A percentile compares a stretch with the other conserved stretches of the same genome.
Conservation (phyloP, 257 asterid genomes). For the Salvia miltiorrhiza region DNA sequence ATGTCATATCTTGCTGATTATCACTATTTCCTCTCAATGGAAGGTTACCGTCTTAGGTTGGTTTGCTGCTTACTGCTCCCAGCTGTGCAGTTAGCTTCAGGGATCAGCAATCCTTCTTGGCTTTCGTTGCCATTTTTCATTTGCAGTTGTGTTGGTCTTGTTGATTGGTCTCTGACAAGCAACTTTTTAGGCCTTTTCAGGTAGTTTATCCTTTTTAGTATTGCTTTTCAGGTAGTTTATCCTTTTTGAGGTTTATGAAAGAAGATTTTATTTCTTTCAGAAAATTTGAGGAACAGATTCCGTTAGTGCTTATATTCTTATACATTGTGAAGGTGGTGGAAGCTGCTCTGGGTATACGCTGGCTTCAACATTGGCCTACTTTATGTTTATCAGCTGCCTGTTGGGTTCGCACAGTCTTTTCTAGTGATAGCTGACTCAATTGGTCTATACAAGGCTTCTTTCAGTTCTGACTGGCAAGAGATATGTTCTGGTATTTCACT, state of each 20-base stretch:
- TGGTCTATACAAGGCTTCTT: constrained; percentile 69
- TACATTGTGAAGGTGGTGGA: constrained; percentile 87
- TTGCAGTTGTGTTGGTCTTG: constrained; percentile 95
- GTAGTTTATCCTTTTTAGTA: constrained; percentile 34
- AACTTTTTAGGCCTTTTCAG: constrained; percentile 98
- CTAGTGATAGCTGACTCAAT: constrained; percentile 47
- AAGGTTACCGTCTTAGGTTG: constrained; percentile 95
- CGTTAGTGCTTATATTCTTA: constrained; percentile 31
- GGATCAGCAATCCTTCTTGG: constrained; percentile 99
- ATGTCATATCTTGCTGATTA: constrained; percentile 24
- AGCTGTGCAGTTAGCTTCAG: constrained; percentile 87
- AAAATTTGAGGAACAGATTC: not conserved
- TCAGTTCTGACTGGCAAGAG: constrained; percentile 69
- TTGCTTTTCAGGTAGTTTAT: not conserved
- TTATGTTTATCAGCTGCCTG: constrained; percentile 80
- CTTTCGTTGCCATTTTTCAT: constrained; percentile 89
- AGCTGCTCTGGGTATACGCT: constrained; percentile 83
- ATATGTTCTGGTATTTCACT: constrained; percentile 73
- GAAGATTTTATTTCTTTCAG: not conserved
- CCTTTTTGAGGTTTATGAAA: constrained; percentile 12
- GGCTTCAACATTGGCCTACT: constrained; percentile 72
- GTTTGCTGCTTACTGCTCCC: constrained; percentile 92
- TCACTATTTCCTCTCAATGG: constrained; percentile 24
- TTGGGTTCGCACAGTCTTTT: constrained; percentile 52
- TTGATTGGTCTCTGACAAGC: constrained; percentile 95